Evolutionary conservation across 2,329 filamentous ascomycete species (phyloP), one percentile per base, ranked within the genome.

Genomic region (Epichloe uncinata): DNA sequence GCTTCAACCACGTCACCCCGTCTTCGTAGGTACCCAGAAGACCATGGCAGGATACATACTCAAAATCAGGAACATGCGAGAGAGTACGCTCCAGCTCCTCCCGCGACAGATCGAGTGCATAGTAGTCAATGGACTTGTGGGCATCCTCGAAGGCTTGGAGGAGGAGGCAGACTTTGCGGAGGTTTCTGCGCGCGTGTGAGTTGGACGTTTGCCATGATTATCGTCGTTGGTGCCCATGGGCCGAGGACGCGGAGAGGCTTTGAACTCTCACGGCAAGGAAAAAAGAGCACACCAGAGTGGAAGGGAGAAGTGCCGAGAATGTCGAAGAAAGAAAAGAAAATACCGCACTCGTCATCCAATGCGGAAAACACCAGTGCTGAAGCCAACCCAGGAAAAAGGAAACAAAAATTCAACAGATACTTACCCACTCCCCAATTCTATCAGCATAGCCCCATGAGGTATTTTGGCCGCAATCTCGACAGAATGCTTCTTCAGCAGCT

Each of bases 371-470:
- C 3, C 15, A 8, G 11, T 38, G 11, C 42, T 30, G 16, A 30
- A 42, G 9, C 13, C 13, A 43, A 15, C 16, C 22, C 8, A 48
- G 56, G 41, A 46, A 7, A 9, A n/a, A 16, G 26, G 12, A 34
- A 37, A 22, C 9, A n/a, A n/a, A n/a, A n/a, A n/a, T 44, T 9
- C 42, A 26, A n/a, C 26, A n/a, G 35, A 53, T 69, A 66, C 67
- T 54, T 75, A 96, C 91, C 91, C 93, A 72, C 90, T 96, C 56
- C 93, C 93, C 58, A 97, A 73, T 73, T 98, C 93, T 57, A 97
- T 79, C 50, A 97, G 63, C 68, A 95, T 82, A 45, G 87, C 82
- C 50, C 81, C 82, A 40, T 83, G 71, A 8, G 84, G 80, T 54
- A 97, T 83, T 45, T 75, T 73, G 55, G 80, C 73, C 41, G 86